Base-by-base conservation (phyloP, 2,329 filamentous ascomycete genomes). In the Aspergillus viridinutans region DNA sequence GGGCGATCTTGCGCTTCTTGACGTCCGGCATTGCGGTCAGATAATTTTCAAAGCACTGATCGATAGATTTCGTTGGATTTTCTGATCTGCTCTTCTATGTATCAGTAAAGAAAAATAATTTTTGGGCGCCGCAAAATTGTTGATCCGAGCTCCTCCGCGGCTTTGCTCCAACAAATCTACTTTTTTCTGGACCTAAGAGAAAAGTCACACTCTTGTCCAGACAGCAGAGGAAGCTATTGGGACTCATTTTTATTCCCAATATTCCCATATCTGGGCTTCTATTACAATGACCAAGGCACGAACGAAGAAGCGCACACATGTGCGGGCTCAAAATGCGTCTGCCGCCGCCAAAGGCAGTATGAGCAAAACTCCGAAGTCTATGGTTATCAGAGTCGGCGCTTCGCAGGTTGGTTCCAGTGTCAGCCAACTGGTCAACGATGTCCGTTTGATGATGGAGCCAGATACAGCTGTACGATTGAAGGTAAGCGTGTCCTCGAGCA, bases 351-450 rank as follows among this genome's bases (percentile, higher is more conserved):
- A 83, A 61, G 78, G 81, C 47, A 82, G 84, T 25, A 81, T 79
- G 58, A 80, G 83, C 53, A 85, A 86, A 62, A 83, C 86, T 52
- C 94, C 94, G 35, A 97, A 97, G 82, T 95, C 89, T 73, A 97
- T 99, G 93, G 93, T 99, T 57, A 96, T 99, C 75, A 90, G 94
- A 65, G 92, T 97, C 68, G 94, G 94, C 67, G 93, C 92, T 66
- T 90, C 92, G 68, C 90, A 97, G 72, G 91, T 99, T 53, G 94
- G 94, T 57, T 85, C 90, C 58, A 96, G 90, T 73, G 84, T 99
- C 67, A 93, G 88, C 72, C 92, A 97, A 77, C 81, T 99, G 66
- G 92, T 93, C 23, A 87, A 89, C 66, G 94, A 99, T 78, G 90
- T 97, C 58, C 87, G 94, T 67, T 83, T 83, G 55, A 93, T 97